phyloP scores from a whole-genome alignment of 139 green algal genomes.

The Raphidocelis subcapitata region DNA sequence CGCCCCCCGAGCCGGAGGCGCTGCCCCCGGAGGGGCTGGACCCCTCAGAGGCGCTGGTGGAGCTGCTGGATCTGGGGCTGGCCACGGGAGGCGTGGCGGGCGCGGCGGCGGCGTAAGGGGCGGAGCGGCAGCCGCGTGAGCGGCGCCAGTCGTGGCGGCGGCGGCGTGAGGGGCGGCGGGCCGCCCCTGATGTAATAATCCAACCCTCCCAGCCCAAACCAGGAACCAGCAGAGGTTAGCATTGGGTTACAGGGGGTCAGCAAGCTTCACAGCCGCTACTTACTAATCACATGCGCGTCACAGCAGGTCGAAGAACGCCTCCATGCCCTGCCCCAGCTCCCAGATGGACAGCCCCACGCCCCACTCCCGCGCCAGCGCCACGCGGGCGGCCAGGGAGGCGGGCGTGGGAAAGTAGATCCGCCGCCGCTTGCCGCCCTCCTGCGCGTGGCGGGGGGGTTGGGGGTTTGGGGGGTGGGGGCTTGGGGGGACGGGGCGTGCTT shows the following conservation, averaged over 20 bases:
- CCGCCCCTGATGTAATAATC: too few species aligned
- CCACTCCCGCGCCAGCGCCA: slow-evolving; percentile 26
- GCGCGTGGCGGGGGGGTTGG: background rate
- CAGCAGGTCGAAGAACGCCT: slow-evolving; percentile 55
- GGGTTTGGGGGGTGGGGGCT: background rate
- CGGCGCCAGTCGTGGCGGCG: too few species aligned
- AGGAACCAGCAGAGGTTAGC: too few species aligned
- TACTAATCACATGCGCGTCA: slow-evolving; percentile 16
- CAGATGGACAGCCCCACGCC: slow-evolving; percentile 57
- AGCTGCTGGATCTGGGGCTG: slow-evolving; percentile 30
- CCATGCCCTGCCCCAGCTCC: slow-evolving; percentile 69
- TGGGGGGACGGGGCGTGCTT: background rate
- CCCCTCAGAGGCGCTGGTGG: slow-evolving; percentile 12
- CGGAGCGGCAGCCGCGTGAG: too few species aligned
- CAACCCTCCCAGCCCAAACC: too few species aligned
- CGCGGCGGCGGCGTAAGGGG: too few species aligned
- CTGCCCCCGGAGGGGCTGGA: slow-evolving; percentile 32
- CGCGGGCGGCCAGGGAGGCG: slow-evolving; percentile 28
- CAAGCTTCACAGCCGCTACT: too few species aligned
- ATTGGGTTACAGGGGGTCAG: too few species aligned
- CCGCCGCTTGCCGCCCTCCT: slow-evolving; percentile 12
- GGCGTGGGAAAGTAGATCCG: slow-evolving; percentile 57
- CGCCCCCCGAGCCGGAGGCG: slow-evolving; percentile 53
- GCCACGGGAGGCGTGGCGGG: too few species aligned
- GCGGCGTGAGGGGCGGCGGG: too few species aligned